Base-by-base conservation (phyloP, 208 protist genomes). In the Trypanosoma mega region DNA sequence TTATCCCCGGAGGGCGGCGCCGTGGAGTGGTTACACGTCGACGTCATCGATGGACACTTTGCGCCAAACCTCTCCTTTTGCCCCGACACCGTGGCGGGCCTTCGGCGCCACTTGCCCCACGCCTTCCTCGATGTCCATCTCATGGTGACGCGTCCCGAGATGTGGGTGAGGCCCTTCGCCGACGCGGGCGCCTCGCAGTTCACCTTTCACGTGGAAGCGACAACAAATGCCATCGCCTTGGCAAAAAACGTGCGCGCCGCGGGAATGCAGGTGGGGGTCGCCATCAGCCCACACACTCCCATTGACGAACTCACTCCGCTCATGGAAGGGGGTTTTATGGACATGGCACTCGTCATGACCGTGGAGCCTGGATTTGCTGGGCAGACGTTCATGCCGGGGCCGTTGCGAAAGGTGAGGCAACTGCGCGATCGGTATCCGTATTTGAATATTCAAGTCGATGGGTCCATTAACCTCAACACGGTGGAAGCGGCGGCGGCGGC, bases 341-440 rank as follows among this genome's bases (percentile, higher is more conserved):
- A 98, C 66, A 95, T 98, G 71, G 72, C 97, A 31, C 73, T 97
- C 27, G 71, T 97, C 12, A 97, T 97, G 92, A 98, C 94, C 8
- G 97, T 99, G 6, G 93, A 98, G 58, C 97, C 97, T 34, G 97
- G 97, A 30, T 99, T 99, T 63, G 97, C 97, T 16, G 97, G 97
- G 26, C 97, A 99, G 69, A 63, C 41, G 9, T 99, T 99, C 70
- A 98, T 99, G 93, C 45, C 41, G 2, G 85, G 97, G 3, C 89
- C 84, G 73, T 84, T 98, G 72, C 36, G 57, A 33, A 99, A 98
- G 63, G 96, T 97, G 5, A 21, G 34, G 3, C 20, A 51, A 21
- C 45, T 98, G 5, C 59, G 95, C 34, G 14, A 46, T 14, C 60
- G 63, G 8, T 77, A 77, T 27, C 81, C 91, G n/a, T 20, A 72